Percentiles rank a stretch among this genome's conserved stretches.
Evolutionary conservation across 306 rosid genomes (phyloP).

Genomic region (Castanea crenata): DNA sequence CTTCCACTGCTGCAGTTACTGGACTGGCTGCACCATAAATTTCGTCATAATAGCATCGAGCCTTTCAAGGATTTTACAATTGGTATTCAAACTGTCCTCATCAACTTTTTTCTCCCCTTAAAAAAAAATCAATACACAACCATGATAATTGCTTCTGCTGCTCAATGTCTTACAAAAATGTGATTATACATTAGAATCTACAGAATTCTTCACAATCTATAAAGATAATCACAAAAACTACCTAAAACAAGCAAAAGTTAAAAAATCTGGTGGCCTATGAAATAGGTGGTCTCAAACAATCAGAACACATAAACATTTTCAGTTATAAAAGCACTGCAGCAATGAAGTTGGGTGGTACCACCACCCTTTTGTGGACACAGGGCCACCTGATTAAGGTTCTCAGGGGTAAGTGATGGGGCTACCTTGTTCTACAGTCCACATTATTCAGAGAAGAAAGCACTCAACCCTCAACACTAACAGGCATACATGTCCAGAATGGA

Average conservation of each 20-base stretch:
- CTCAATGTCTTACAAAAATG: not conserved
- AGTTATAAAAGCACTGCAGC: slow-evolving; percentile 6
- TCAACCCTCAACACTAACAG: not conserved
- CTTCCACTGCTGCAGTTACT: slow-evolving; percentile 66
- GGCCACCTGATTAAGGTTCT: slow-evolving; percentile 11
- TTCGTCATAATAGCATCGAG: slow-evolving; percentile 59
- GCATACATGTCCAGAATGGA: not conserved
- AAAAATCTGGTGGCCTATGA: not conserved
- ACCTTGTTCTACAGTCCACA: slow-evolving; percentile 2
- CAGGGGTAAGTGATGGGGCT: slow-evolving; percentile 5
- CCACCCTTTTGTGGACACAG: not conserved
- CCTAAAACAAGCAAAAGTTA: slow-evolving; percentile 9
- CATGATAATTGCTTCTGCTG: not conserved
- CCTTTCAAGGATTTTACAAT: slow-evolving; percentile 61
- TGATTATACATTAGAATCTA: not conserved
- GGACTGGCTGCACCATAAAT: slow-evolving; percentile 80
- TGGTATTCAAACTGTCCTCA: slow-evolving; percentile 51
- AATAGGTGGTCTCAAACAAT: not conserved
- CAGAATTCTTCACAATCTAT: not conserved
- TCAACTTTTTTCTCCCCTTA: slow-evolving; percentile 18
- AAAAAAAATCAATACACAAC: not conserved
- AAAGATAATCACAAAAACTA: not conserved
- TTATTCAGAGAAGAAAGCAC: slow-evolving; percentile 13
- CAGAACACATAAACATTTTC: not conserved
- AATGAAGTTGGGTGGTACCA: not conserved